Conservation (phyloP, 2,329 filamentous ascomycete genomes). For the Trichoderma afroharzianum region DNA sequence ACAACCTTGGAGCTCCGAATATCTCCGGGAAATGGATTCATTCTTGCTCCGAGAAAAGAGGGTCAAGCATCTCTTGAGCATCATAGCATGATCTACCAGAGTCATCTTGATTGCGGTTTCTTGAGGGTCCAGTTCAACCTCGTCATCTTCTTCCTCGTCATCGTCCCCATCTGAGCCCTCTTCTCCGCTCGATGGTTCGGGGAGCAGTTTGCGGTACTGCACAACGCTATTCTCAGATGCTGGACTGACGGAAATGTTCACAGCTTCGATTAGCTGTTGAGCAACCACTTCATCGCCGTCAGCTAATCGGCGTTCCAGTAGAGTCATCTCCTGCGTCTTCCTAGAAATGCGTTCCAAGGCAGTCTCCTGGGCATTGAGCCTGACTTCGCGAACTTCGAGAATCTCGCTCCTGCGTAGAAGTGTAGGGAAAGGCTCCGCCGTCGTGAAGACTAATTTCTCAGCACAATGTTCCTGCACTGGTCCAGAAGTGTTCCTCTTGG, state of each 20-base stretch:
- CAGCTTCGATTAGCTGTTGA: slow-evolving; percentile 67
- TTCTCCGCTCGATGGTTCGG: slow-evolving; percentile 40
- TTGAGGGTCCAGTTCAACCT: slow-evolving; percentile 51
- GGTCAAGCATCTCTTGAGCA: slow-evolving; percentile 76
- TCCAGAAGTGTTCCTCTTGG: slow-evolving; percentile 65
- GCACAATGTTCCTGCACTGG: slow-evolving; percentile 70
- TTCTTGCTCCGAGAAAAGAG: slow-evolving; percentile 63
- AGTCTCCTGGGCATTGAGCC: slow-evolving; percentile 74
- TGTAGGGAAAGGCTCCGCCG: slow-evolving; percentile 83
- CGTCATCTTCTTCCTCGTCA: slow-evolving; percentile 38
- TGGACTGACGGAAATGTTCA: slow-evolving; percentile 73
- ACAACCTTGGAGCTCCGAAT: slow-evolving; percentile 63
- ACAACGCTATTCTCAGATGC: slow-evolving; percentile 72
- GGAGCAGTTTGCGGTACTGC: slow-evolving; percentile 71
- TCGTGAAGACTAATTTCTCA: slow-evolving; percentile 81
- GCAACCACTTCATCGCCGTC: slow-evolving; percentile 70
- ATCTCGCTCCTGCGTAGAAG: slow-evolving; percentile 87
- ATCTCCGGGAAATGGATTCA: slow-evolving; percentile 52
- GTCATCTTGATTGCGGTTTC: slow-evolving; percentile 81
- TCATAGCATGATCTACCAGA: slow-evolving; percentile 82
- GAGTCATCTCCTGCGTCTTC: slow-evolving; percentile 81
- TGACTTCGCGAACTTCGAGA: slow-evolving; percentile 61
- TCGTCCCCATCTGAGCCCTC: slow-evolving; percentile 29
- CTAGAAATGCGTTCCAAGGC: slow-evolving; percentile 84
- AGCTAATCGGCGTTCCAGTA: slow-evolving; percentile 68